Conservation (phyloP, 257 asterid species). For the Paulownia fortunei region DNA sequence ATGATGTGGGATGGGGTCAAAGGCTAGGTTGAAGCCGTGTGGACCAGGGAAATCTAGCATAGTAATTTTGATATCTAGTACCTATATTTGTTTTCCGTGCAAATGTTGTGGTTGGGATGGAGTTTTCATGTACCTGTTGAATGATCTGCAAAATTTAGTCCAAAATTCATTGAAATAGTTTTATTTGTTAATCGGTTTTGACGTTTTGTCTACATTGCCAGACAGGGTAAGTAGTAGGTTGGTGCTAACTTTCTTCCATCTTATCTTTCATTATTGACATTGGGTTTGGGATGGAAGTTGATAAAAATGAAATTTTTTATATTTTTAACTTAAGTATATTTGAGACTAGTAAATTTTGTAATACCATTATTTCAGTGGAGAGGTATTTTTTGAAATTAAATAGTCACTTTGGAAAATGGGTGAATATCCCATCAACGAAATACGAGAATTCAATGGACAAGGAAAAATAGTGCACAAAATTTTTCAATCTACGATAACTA, state of each 20-base stretch:
- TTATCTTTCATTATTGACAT: neutral
- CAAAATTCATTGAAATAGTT: neutral
- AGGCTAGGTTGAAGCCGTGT: conserved; percentile 23
- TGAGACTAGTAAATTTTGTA: too few species aligned
- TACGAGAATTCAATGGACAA: too few species aligned
- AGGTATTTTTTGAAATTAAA: neutral
- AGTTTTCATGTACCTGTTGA: conserved; percentile 28
- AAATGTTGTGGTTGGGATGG: conserved; percentile 27
- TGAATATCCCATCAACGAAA: too few species aligned
- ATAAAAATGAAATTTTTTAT: neutral
- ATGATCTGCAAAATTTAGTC: neutral
- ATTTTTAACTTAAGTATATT: neutral
- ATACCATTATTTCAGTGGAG: neutral
- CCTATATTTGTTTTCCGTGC: conserved; percentile 10
- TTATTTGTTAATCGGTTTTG: neutral
- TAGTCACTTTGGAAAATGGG: too few species aligned
- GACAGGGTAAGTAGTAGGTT: neutral
- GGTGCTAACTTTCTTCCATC: neutral
- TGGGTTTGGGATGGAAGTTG: neutral
- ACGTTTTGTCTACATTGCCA: neutral
- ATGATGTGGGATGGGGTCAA: conserved; percentile 6
- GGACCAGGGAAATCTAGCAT: conserved; percentile 41
- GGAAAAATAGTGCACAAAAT: too few species aligned
- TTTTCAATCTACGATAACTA: too few species aligned
- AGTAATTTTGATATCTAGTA: conserved; percentile 13